A percentile compares a stretch with the other conserved stretches of the same genome.
phyloP scores from a whole-genome alignment of 768 basidiomycete genomes.

The Sarcomyxa edulis region DNA sequence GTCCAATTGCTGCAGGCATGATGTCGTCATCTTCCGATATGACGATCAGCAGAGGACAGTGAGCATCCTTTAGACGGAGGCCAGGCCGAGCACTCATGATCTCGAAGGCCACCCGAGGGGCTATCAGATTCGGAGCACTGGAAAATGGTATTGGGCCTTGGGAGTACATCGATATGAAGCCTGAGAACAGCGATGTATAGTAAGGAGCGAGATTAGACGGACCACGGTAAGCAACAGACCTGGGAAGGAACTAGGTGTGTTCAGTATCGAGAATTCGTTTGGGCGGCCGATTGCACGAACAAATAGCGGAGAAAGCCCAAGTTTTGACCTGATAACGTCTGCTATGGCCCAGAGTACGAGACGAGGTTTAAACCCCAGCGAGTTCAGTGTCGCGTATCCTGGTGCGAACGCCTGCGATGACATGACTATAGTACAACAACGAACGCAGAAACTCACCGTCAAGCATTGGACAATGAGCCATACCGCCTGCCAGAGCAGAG shows the following conservation, averaged over 20 bases:
- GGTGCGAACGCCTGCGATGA: too few relatives aligned
- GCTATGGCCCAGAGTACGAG: slow-evolving; percentile 14
- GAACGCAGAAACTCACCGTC: slow-evolving; percentile 15
- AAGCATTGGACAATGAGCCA: slow-evolving; percentile 18
- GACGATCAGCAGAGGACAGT: slow-evolving; percentile 15
- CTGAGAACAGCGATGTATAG: slow-evolving; percentile 1
- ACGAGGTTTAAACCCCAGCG: slow-evolving; percentile 9
- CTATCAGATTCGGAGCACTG: slow-evolving; percentile 12
- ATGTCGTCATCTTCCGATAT: slow-evolving; percentile 15
- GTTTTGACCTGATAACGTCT: slow-evolving; percentile 9
- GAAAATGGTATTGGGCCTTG: slow-evolving; percentile 12
- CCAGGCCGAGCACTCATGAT: slow-evolving; percentile 13
- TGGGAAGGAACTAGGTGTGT: slow-evolving; percentile 4
- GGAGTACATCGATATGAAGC: slow-evolving; percentile 12
- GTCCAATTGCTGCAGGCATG: slow-evolving; percentile 10
- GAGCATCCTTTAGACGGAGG: slow-evolving; percentile 10
- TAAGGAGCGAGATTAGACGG: background rate
- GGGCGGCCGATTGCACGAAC: slow-evolving; percentile 13
- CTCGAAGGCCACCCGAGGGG: slow-evolving; percentile 12
- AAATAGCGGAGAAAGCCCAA: slow-evolving; percentile 12
- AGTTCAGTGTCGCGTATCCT: slow-evolving; percentile 10
- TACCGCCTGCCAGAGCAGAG: slow-evolving; percentile 16
- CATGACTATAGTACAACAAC: slow-evolving; percentile 8
- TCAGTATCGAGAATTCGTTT: slow-evolving; percentile 12
- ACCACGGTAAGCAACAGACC: slow-evolving; percentile 3